Evolutionary conservation across 306 rosid genomes (phyloP), one percentile per base, ranked within the genome.

Genomic region (Casuarina glauca): DNA sequence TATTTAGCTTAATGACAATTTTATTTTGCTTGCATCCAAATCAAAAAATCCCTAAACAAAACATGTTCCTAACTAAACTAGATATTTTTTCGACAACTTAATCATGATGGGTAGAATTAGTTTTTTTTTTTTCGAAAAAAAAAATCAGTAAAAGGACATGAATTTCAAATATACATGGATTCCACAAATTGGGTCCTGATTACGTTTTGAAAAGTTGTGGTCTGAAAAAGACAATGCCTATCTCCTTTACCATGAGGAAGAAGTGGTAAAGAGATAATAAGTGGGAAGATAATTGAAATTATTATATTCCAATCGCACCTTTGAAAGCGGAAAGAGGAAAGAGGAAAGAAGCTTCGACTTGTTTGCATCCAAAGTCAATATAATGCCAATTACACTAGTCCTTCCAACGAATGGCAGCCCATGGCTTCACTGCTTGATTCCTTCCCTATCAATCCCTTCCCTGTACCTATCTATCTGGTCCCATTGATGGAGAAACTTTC

Each of bases 361-460:
- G 86, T 84, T 86, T 88, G 78, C 78, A 75, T 86, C 81, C 64
- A 69, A 81, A 82, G 86, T 81, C 82, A 82, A 76, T 67, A 78
- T 81, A 73, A 83, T 87, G 87, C 86, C 90, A 85, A 89, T 83
- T 77, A 72, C 55, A 39, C 20, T 62, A 36, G 45, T 78, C 74
- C 73, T 84, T 78, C 80, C 86, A 76, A 79, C 76, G 66, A 64
- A 78, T 80, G 84, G 82, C 89, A 78, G 82, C 86, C 85, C 87
- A 82, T 78, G 76, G 75, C 82, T 72, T 77, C 72, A 79, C 75
- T 78, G 16, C 76, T 82, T 68, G 79, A 83, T 85, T 84, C 88
- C 81, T 73, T 52, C 43, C 61, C 55, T 55, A 75, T 83, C 88
- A 81, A 77, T 71, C 80, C 73, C 74, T 79, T 61, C 42, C 80